A percentile compares a stretch with the other conserved stretches of the same genome.
phyloP scores from a whole-genome alignment of 1,284 basidiomycete genomes.

The Leccinum olivaceoglutinosum region DNA sequence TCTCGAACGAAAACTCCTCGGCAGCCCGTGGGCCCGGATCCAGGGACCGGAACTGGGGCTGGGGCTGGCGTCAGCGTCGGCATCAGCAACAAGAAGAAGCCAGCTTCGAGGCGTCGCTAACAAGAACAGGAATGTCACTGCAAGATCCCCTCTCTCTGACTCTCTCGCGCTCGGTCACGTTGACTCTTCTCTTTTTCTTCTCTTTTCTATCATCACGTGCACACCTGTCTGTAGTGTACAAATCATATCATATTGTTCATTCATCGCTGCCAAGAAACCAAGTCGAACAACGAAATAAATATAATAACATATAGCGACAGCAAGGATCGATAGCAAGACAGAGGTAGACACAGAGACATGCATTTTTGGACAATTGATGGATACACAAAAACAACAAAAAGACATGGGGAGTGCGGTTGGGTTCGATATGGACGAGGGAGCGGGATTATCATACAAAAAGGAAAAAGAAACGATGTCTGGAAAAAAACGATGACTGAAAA shows the following conservation, averaged over 20 bases:
- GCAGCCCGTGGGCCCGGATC: conserved; percentile 4
- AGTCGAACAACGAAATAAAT: background rate
- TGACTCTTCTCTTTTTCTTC: background rate
- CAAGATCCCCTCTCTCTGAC: background rate
- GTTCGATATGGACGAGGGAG: background rate
- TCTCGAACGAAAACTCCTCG: background rate
- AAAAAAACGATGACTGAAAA: background rate
- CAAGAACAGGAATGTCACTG: background rate
- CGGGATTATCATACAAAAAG: background rate
- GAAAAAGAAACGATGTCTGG: background rate
- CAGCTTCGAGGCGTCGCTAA: conserved; percentile 21
- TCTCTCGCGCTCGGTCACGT: background rate
- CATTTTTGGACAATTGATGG: background rate
- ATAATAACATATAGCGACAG: background rate
- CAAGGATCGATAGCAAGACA: background rate
- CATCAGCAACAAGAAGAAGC: conserved; percentile 19
- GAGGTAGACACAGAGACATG: background rate
- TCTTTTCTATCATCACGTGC: background rate
- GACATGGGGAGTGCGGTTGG: background rate
- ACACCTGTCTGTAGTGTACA: background rate
- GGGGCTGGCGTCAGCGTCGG: background rate
- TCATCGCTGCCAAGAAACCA: background rate
- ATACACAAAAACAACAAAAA: background rate
- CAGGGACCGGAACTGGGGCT: background rate
- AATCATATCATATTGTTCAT: background rate